Evolutionary conservation across 768 basidiomycete species (phyloP).

Genomic region (Termitomyces sp.): DNA sequence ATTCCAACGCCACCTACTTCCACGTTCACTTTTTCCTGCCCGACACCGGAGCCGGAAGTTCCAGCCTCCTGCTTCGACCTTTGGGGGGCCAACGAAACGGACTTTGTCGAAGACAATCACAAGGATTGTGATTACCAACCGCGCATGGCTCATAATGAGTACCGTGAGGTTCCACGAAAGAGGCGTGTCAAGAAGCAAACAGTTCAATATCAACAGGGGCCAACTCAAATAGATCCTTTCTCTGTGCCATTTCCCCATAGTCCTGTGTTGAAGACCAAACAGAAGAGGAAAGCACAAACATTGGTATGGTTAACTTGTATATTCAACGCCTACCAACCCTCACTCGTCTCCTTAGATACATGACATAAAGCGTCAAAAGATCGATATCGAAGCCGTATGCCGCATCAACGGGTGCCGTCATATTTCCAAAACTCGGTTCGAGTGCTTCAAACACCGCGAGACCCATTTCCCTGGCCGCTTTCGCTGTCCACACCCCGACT

Average conservation of each 20-base stretch:
- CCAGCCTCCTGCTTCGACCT: neutral
- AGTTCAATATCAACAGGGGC: neutral
- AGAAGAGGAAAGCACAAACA: slow-evolving; percentile 6
- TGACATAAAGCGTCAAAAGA: slow-evolving; percentile 10
- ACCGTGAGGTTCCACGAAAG: neutral
- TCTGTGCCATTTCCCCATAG: neutral
- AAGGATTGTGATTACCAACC: slow-evolving; percentile 11
- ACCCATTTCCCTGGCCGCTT: slow-evolving; percentile 19
- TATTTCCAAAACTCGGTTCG: slow-evolving; percentile 15
- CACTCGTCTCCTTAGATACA: neutral
- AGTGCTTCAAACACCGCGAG: slow-evolving; percentile 19
- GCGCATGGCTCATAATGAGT: neutral
- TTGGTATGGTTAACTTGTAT: neutral
- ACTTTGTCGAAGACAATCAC: slow-evolving; percentile 5
- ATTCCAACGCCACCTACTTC: neutral
- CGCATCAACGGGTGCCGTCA: slow-evolving; percentile 16
- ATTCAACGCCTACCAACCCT: neutral
- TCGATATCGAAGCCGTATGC: slow-evolving; percentile 13
- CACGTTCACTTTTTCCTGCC: neutral
- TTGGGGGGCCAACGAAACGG: slow-evolving; percentile 1
- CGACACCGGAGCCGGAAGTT: neutral
- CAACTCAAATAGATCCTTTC: neutral
- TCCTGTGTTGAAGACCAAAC: neutral
- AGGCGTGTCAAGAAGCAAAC: neutral
- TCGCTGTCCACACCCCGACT: slow-evolving; percentile 14